Evolutionary conservation across 371 early-diverging fungal genomes (phyloP), one percentile per base, ranked within the genome.

Genomic region (Mucor velutinosus): DNA sequence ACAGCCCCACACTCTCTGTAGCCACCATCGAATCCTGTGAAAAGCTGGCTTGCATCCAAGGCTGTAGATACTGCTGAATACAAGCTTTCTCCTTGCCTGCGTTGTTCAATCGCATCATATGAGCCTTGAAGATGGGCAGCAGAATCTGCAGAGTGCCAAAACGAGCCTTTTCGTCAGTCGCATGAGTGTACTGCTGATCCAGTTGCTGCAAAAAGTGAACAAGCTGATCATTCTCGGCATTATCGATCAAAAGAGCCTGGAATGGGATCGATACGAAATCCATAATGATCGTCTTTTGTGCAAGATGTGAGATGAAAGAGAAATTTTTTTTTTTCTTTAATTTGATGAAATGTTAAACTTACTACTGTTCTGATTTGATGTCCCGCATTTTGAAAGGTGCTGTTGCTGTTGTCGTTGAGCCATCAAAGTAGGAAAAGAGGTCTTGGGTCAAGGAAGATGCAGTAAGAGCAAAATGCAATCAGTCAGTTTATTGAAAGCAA

Each of bases 61-160:
- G 76, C 25, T 69, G 66, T 2, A 83, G 35, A 37, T 62, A 74
- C 2, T 71, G 63, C 12, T 69, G 65, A 3, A 77, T 41, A 25
- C 63, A 73, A 11, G 57, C 67, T 37, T 72, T 73, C 27, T 74
- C 73, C 21, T 74, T 62, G 4, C 66, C 49, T 10, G 19, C 23
- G 37, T 66, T 58, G 25, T 72, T 51, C 10, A 74, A 37, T 37
- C 73, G 71, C 6, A 63, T 19, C 43, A 82, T 32, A 39, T 79
- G 69, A 12, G 83, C 83, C 56, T 75, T 76, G 58, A 80, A 59
- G 14, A 76, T 74, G 3, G 83, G 81, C 7, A 80, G 39, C 63
- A 83, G 30, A 55, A 83, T 71, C 70, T 83, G 81, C 35, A 83
- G 49, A 4, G 72, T 79, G 19, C 81, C 81, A 57, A 79, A 80